Evolutionary conservation across 2,329 filamentous ascomycete genomes (phyloP).

Genomic region (Neobulgaria alba): DNA sequence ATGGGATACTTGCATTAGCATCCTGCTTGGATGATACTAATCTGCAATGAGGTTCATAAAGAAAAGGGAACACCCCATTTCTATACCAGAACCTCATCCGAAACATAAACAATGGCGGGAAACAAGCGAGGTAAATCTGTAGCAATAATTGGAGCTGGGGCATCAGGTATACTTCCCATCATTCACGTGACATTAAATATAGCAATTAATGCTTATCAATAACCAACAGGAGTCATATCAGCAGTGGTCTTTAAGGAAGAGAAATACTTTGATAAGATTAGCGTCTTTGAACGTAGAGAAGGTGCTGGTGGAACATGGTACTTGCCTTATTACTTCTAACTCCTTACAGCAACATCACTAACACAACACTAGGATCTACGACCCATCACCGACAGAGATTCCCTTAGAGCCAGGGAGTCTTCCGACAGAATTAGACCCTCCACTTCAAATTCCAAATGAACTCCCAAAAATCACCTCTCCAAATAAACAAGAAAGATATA

Average conservation of each 20-base stretch:
- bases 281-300: conserved; percentile 52
- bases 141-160: conserved; percentile 37
- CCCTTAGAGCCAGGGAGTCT: conserved; percentile 35
- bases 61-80: not conserved
- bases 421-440: conserved; percentile 38
- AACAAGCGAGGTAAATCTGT: conserved; percentile 31
- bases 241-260: conserved; percentile 45
- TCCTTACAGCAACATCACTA: not conserved
- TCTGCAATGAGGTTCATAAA: not conserved
- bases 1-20: not conserved
- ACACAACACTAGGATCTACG: conserved; percentile 40
- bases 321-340: conserved; percentile 1
- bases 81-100: not conserved
- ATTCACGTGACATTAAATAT: not conserved
- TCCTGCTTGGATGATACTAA: not conserved
- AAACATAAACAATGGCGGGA: conserved; percentile 6
- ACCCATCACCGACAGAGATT: conserved; percentile 33
- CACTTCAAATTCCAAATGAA: conserved; percentile 35
- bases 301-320: conserved; percentile 50
- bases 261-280: conserved; percentile 46
- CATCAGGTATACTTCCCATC: conserved; percentile 29
- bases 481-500: conserved; percentile 37
- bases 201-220: not conserved
- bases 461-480: conserved; percentile 35
- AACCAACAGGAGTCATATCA: conserved; percentile 35